A percentile compares a stretch with the other conserved stretches of the same genome.
These are phyloP conservation scores for Trichoderma brevicompactum DNA, from an alignment of 2,329 filamentous ascomycete genomes.

Conservation along the genomic window DNA sequence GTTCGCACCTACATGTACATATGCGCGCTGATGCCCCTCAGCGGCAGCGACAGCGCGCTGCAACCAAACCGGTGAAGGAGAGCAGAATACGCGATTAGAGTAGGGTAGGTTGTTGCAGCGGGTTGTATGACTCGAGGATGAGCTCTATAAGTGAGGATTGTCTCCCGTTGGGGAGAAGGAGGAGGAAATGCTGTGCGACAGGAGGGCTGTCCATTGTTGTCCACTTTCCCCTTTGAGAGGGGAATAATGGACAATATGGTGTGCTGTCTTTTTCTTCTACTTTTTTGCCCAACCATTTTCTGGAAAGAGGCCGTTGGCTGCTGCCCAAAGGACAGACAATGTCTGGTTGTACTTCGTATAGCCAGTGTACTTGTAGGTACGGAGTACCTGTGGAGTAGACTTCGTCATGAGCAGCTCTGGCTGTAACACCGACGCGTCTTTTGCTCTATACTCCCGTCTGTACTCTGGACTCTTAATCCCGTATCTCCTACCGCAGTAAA, in stretches of 20 bases:
- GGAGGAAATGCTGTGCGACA: not conserved
- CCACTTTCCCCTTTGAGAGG: conserved; percentile 10
- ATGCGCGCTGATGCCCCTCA: conserved; percentile 26
- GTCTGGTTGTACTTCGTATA: not conserved
- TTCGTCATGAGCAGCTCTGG: no score
- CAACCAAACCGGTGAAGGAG: conserved; percentile 25
- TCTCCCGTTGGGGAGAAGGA: not conserved
- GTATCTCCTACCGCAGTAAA: no score
- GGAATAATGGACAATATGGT: not conserved
- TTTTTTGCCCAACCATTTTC: no score
- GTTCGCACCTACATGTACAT: conserved; percentile 26
- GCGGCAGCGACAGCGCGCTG: conserved; percentile 20
- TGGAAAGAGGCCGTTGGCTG: not conserved
- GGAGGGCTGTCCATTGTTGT: not conserved
- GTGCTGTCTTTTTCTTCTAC: not conserved
- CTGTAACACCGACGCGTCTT: no score
- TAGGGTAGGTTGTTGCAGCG: not conserved
- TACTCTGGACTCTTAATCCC: no score
- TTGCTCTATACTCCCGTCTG: no score
- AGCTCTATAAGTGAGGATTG: not conserved
- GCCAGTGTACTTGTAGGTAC: no score
- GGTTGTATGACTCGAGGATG: not conserved
- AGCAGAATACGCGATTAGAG: conserved; percentile 7
- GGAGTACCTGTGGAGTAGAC: no score
- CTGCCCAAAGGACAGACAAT: not conserved